Evolutionary conservation across 805 yeast genomes (phyloP).

Genomic region (Yamadazyma sp.): DNA sequence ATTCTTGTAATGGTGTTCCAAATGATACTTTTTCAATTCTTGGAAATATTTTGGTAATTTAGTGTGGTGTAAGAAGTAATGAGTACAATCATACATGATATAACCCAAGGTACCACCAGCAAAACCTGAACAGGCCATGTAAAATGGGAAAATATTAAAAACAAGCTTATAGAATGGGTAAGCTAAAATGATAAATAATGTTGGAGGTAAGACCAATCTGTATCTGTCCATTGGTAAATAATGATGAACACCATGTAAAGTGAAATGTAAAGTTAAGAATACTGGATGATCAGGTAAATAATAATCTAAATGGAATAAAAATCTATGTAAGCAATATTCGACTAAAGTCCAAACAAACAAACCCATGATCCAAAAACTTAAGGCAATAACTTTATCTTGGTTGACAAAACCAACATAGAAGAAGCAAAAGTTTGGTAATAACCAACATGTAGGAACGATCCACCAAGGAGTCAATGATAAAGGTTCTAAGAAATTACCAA

Average conservation of each 20-base stretch:
- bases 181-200: constrained; percentile 68
- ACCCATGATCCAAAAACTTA: constrained; percentile 72
- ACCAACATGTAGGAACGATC: constrained; percentile 84
- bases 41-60: constrained; percentile 74
- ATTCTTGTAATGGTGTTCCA: constrained; percentile 97
- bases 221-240: constrained; percentile 94
- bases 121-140: constrained; percentile 86
- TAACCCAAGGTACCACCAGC: constrained; percentile 97
- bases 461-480: constrained; percentile 91
- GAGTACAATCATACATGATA: constrained; percentile 88
- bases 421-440: constrained; percentile 70
- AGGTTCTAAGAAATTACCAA: constrained; percentile 94
- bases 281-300: constrained; percentile 77
- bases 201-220: constrained; percentile 96
- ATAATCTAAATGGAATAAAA: constrained; percentile 87
- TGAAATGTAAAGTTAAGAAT: constrained; percentile 79
- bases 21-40: constrained; percentile 80
- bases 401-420: constrained; percentile 56
- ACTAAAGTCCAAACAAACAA: constrained; percentile 88
- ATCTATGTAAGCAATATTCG: constrained; percentile 86
- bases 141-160: constrained; percentile 71
- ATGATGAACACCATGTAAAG: constrained; percentile 95
- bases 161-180: constrained; percentile 81
- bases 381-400: constrained; percentile 44
- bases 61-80: constrained; percentile 89